These are phyloP conservation scores for Amanita inopinata DNA, from an alignment of 768 basidiomycete species.

Conservation along the genomic window DNA sequence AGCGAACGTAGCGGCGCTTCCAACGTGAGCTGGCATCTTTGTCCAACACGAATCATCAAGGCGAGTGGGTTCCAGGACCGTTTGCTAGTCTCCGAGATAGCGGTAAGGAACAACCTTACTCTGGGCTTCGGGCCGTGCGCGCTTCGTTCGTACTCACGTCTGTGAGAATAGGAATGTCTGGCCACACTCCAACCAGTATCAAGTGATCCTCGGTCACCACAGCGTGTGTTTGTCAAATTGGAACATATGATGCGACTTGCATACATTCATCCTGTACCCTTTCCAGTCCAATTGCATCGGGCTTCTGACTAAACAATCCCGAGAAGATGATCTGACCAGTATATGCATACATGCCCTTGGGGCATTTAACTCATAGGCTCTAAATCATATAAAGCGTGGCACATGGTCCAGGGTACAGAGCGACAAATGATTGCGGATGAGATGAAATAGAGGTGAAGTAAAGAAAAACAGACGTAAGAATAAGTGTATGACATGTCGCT, in stretches of 20 bases:
- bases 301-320: no score
- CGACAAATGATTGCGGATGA: no score
- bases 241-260: not conserved
- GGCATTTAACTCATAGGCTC: not conserved
- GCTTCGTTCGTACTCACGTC: no score
- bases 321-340: not conserved
- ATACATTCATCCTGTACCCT: not conserved
- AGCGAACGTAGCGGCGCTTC: no score
- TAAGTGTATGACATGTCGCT: not conserved
- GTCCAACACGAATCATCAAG: no score
- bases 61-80: no score
- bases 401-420: conserved; percentile 3
- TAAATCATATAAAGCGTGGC: not conserved
- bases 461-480: not conserved
- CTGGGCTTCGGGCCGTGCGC: conserved; percentile 1
- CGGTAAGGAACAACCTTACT: not conserved
- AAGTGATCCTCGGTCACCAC: no score
- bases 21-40: no score
- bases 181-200: no score
- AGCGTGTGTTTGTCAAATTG: not conserved
- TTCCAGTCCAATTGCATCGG: no score
- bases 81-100: no score
- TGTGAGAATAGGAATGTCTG: no score
- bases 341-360: not conserved
- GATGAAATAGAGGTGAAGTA: not conserved